phyloP scores from a whole-genome alignment of 495 filamentous ascomycete species.

The Pseudotulostoma volvatum region DNA sequence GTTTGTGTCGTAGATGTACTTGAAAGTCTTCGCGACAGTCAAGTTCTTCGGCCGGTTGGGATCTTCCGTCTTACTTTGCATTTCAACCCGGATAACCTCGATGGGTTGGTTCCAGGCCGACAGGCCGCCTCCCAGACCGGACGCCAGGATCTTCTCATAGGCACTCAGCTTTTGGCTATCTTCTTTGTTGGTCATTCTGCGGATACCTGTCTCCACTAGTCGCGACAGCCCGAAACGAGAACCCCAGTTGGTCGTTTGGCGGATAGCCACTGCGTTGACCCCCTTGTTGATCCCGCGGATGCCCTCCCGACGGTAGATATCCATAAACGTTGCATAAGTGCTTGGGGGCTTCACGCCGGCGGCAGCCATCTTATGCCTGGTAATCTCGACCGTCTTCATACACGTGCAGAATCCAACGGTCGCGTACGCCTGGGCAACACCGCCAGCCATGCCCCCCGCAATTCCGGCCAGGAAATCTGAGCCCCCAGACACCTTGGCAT shows the following conservation, averaged over 20 bases:
- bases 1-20: constrained; percentile 81
- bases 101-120: constrained; percentile 99
- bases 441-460: constrained; percentile 78
- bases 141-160: constrained; percentile 79
- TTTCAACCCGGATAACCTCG: constrained; percentile 98
- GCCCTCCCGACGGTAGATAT: constrained; percentile 88
- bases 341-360: constrained; percentile 65
- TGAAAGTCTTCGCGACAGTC: constrained; percentile 83
- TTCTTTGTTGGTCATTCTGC: constrained; percentile 64
- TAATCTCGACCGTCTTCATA: constrained; percentile 99
- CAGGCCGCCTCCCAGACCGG: constrained; percentile 77
- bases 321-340: constrained; percentile 89
- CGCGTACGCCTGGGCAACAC: constrained; percentile 94
- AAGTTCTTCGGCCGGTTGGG: constrained; percentile 97
- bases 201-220: constrained; percentile 78
- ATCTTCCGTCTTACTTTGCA: constrained; percentile 97
- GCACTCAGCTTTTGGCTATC: constrained; percentile 57
- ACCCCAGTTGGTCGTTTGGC: constrained; percentile 99
- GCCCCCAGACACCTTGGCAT: constrained; percentile 66
- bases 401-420: constrained; percentile 99
- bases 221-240: constrained; percentile 85
- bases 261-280: constrained; percentile 94
- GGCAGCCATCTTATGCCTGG: constrained; percentile 85
- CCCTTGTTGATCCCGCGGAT: constrained; percentile 94
- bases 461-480: constrained; percentile 78